Conservation (phyloP, 768 basidiomycete genomes). For the Albatrellus ellisii region DNA sequence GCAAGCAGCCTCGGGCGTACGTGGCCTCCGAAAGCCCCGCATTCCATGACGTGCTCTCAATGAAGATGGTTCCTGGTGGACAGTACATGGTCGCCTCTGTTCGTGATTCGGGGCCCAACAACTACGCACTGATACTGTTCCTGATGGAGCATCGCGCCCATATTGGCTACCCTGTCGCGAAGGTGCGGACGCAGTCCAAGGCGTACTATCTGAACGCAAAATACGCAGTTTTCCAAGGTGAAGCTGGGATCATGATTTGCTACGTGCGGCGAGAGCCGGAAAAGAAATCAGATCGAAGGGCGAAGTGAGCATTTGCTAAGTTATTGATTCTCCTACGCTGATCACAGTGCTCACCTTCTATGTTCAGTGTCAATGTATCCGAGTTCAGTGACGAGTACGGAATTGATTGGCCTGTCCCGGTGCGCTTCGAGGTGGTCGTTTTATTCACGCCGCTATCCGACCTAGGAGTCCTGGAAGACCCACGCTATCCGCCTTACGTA, state of each 20-base stretch:
- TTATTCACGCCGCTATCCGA: background rate
- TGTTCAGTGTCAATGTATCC: conserved; percentile 1
- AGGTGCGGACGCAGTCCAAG: conserved; percentile 3
- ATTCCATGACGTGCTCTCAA: conserved; percentile 7
- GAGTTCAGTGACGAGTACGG: background rate
- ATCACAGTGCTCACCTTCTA: background rate
- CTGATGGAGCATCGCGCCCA: conserved; percentile 14
- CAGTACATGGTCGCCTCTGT: conserved; percentile 12
- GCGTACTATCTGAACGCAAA: conserved; percentile 9
- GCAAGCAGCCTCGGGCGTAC: conserved; percentile 7
- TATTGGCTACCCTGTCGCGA: conserved; percentile 11
- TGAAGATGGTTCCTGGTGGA: conserved; percentile 14
- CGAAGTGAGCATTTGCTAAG: background rate
- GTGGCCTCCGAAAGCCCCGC: conserved; percentile 7
- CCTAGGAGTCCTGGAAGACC: background rate
- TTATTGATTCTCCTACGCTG: background rate
- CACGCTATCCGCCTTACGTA: background rate
- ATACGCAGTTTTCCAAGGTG: conserved; percentile 1
- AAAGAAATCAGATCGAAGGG: background rate
- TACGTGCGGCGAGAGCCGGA: conserved; percentile 1
- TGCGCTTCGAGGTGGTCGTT: background rate
- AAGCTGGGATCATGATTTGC: background rate
- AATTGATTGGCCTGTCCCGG: background rate
- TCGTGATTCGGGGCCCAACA: conserved; percentile 1
- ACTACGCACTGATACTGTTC: conserved; percentile 9